Conservation (phyloP, 805 yeast genomes). For the Zygotorulaspora danielsina region DNA sequence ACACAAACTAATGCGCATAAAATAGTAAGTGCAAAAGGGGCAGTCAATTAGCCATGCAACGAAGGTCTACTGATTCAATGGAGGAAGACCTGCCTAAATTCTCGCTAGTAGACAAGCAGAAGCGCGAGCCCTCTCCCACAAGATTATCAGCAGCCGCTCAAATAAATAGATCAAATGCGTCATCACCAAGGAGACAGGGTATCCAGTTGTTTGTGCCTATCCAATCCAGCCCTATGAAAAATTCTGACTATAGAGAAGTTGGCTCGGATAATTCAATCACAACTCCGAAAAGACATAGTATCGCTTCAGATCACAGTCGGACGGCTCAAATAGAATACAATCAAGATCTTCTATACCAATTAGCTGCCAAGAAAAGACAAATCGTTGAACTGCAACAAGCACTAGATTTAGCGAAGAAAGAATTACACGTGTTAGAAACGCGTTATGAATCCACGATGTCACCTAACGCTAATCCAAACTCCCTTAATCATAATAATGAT, state of each 20-base stretch:
- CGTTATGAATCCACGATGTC: slow-evolving; percentile 8
- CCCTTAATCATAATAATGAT: neutral
- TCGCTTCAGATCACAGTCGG: slow-evolving; percentile 7
- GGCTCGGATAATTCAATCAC: slow-evolving; percentile 4
- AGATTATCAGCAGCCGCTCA: slow-evolving; percentile 4
- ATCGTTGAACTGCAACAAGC: slow-evolving; percentile 47
- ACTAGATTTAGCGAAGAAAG: slow-evolving; percentile 37
- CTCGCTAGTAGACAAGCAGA: slow-evolving; percentile 25
- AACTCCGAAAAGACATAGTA: slow-evolving; percentile 7
- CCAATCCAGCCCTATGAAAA: slow-evolving; percentile 11
- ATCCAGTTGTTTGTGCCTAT: slow-evolving; percentile 16
- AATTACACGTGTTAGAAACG: slow-evolving; percentile 36
- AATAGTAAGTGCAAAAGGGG: too few species aligned
- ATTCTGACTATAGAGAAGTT: slow-evolving; percentile 1
- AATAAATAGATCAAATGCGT: slow-evolving; percentile 3
- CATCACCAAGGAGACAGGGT: slow-evolving; percentile 18
- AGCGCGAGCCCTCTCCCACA: slow-evolving; percentile 3
- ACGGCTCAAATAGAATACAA: slow-evolving; percentile 3
- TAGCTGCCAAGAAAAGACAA: slow-evolving; percentile 52
- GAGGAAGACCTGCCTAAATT: slow-evolving; percentile 18
- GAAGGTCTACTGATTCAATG: neutral
- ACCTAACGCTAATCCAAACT: slow-evolving; percentile 4
- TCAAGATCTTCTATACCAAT: slow-evolving; percentile 32
- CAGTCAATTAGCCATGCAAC: neutral
- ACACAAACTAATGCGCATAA: too few species aligned